phyloP scores from a whole-genome alignment of 2,329 filamentous ascomycete genomes.

The Cladosporium sp. region DNA sequence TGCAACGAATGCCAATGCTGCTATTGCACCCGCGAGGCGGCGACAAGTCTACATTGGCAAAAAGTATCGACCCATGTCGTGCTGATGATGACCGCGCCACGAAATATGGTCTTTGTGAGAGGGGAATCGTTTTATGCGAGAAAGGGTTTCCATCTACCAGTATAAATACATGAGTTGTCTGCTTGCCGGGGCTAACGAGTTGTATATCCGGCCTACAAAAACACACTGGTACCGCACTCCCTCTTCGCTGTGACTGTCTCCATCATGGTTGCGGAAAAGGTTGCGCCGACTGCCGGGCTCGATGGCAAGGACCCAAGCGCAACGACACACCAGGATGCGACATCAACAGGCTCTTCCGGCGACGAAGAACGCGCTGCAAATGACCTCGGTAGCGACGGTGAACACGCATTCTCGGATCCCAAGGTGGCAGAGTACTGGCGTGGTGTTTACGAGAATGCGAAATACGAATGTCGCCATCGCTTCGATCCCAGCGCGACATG shows the following conservation, averaged over 20 bases:
- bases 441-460: conserved; percentile 54
- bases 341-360: not conserved
- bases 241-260: not conserved
- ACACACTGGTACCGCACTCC: not conserved
- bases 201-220: not conserved
- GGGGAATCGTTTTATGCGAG: not conserved
- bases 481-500: conserved; percentile 42
- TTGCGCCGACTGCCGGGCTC: not conserved
- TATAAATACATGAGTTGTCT: not conserved
- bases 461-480: conserved; percentile 51
- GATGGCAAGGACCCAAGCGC: not conserved
- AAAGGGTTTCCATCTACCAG: not conserved
- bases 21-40: not conserved
- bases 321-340: not conserved
- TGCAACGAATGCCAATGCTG: not conserved
- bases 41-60: not conserved
- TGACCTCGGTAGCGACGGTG: not conserved
- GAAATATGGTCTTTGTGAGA: not conserved
- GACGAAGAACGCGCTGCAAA: not conserved
- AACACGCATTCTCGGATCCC: conserved; percentile 50
- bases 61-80: not conserved
- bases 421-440: conserved; percentile 55
- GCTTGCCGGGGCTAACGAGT: not conserved
- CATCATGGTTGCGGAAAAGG: conserved; percentile 5
- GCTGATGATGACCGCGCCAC: not conserved